Conservation (phyloP, 164 flowering plant species). For the Magnolia officinalis region DNA sequence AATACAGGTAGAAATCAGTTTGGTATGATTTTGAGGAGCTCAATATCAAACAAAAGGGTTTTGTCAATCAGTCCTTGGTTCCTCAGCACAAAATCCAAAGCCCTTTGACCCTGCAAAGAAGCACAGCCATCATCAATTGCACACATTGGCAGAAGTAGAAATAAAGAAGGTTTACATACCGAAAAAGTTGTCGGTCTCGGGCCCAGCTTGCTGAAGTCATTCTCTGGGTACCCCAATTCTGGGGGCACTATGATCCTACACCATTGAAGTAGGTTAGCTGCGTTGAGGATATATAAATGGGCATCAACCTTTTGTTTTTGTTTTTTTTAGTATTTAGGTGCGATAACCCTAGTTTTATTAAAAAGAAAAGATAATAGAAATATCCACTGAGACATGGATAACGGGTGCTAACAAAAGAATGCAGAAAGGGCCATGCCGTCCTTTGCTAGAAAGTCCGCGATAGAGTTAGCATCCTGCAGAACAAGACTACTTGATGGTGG, state of each 20-base stretch:
- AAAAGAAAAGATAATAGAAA: too few relatives aligned
- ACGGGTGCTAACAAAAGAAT: too few relatives aligned
- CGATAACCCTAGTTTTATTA: too few relatives aligned
- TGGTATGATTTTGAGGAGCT: conserved; percentile 75
- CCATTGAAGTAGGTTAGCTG: conserved; percentile 27
- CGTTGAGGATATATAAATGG: neutral
- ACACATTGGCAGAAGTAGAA: neutral
- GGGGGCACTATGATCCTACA: conserved; percentile 98
- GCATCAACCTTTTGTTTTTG: neutral
- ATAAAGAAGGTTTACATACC: conserved; percentile 27
- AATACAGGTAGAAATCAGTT: conserved; percentile 26
- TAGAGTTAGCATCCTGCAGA: too few relatives aligned
- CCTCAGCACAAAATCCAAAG: conserved; percentile 87
- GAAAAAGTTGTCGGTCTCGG: conserved; percentile 91
- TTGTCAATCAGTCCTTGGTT: conserved; percentile 97
- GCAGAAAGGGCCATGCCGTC: too few relatives aligned
- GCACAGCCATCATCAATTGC: neutral
- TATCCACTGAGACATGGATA: too few relatives aligned
- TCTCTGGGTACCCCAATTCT: conserved; percentile 91
- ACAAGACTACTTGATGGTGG: too few relatives aligned
- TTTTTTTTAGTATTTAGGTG: too few relatives aligned
- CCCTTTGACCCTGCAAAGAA: conserved; percentile 79
- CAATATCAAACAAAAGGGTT: conserved; percentile 89
- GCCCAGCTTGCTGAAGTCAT: conserved; percentile 72
- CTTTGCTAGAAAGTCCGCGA: too few relatives aligned